Conservation (phyloP, 306 rosid genomes). For the Vigna unguiculata region DNA sequence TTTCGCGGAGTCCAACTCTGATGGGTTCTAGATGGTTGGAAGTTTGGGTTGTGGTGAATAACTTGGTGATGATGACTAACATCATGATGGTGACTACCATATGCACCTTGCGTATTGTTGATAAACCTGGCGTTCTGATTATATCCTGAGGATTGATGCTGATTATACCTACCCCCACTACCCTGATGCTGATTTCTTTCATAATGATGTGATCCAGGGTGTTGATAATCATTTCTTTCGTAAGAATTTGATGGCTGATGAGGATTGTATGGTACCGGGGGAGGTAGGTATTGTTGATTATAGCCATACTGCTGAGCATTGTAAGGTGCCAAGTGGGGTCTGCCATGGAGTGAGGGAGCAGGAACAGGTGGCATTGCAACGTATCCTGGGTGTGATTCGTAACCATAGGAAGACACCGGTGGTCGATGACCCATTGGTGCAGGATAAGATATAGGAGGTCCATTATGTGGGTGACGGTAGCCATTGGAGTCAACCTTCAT, state of each 20-base stretch:
- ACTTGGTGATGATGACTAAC: conserved; percentile 32
- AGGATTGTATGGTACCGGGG: conserved; percentile 8
- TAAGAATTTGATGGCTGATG: conserved; percentile 51
- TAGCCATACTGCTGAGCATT: conserved; percentile 48
- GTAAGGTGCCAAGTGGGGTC: conserved; percentile 43
- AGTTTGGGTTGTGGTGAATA: conserved; percentile 53
- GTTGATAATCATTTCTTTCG: conserved; percentile 56
- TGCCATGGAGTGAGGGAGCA: conserved; percentile 46
- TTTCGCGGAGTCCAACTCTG: conserved; percentile 52
- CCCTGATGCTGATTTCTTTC: conserved; percentile 56
- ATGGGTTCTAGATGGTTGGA: conserved; percentile 49
- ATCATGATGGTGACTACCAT: conserved; percentile 40
- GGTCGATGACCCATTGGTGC: conserved; percentile 45
- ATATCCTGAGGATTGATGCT: conserved; percentile 55
- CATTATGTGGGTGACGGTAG: conserved; percentile 44
- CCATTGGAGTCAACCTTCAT: conserved; percentile 53
- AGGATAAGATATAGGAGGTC: conserved; percentile 43
- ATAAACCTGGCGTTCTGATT: conserved; percentile 49
- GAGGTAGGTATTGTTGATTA: conserved; percentile 43
- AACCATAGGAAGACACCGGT: conserved; percentile 44
- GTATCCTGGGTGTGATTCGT: conserved; percentile 50
- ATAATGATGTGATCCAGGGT: conserved; percentile 53
- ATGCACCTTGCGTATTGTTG: conserved; percentile 49
- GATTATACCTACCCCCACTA: conserved; percentile 44
- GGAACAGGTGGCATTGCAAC: conserved; percentile 46